Evolutionary conservation across 805 yeast genomes (phyloP).

Genomic region (Metschnikowia lunata): DNA sequence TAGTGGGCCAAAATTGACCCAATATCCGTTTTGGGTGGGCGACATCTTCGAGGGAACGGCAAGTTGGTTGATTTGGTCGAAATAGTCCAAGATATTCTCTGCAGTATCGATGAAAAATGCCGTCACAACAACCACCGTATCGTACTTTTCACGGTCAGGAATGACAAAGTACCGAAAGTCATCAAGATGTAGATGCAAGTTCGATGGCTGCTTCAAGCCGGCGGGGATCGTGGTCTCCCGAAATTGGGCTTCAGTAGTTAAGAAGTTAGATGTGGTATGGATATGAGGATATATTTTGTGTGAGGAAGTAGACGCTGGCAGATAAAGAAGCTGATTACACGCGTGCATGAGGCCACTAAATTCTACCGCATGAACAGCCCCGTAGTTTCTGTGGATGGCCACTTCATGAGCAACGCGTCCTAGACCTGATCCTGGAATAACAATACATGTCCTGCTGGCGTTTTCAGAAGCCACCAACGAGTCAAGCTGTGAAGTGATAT

Average conservation of each 20-base stretch:
- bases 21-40: slow-evolving; percentile 45
- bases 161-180: slow-evolving; percentile 59
- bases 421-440: slow-evolving; percentile 86
- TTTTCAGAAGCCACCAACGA: slow-evolving; percentile 23
- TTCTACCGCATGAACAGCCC: slow-evolving; percentile 68
- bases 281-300: slow-evolving; percentile 25
- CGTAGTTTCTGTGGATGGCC: slow-evolving; percentile 37
- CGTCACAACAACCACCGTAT: slow-evolving; percentile 54
- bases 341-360: slow-evolving; percentile 71
- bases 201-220: slow-evolving; percentile 37
- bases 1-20: slow-evolving; percentile 92
- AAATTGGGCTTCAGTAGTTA: slow-evolving; percentile 44
- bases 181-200: slow-evolving; percentile 47
- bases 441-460: slow-evolving; percentile 42
- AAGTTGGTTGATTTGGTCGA: slow-evolving; percentile 56
- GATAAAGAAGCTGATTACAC: slow-evolving; percentile 57
- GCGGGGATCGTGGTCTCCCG: slow-evolving; percentile 36
- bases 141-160: slow-evolving; percentile 25
- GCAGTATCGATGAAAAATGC: slow-evolving; percentile 91
- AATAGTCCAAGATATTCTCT: slow-evolving; percentile 72
- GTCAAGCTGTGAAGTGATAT: slow-evolving; percentile 43
- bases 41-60: slow-evolving; percentile 27
- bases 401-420: slow-evolving; percentile 74
- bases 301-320: slow-evolving; percentile 1
- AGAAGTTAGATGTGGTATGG: slow-evolving; percentile 68